Evolutionary conservation across 2,329 filamentous ascomycete species (phyloP).

Genomic region (Chaetomium globosum): DNA sequence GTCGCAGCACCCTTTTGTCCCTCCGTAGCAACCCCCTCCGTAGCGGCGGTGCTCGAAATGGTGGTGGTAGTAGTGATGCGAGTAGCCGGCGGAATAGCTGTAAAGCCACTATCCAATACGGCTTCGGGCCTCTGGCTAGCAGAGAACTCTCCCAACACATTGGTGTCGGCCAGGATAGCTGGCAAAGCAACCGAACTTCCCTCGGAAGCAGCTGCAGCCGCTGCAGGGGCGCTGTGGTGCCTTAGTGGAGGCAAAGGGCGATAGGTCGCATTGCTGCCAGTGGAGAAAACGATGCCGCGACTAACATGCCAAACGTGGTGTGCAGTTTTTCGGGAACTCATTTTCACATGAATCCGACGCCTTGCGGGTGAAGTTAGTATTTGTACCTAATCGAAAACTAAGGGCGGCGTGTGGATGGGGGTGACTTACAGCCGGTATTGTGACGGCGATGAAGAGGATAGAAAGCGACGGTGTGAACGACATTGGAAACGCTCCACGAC

Average conservation of each 20-base stretch:
- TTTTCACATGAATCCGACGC: conserved; percentile 22
- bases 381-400: neutral
- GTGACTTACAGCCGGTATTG: neutral
- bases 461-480: conserved; percentile 12
- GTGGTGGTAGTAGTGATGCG: neutral
- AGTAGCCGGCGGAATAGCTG: neutral
- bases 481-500: neutral
- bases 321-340: conserved; percentile 23
- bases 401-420: neutral
- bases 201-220: conserved; percentile 11
- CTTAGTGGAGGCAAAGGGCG: conserved; percentile 33
- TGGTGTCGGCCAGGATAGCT: neutral
- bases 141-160: neutral
- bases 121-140: neutral
- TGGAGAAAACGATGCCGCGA: conserved; percentile 46
- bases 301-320: conserved; percentile 43
- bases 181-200: neutral
- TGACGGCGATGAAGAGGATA: conserved; percentile 6
- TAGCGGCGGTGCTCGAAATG: neutral
- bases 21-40: neutral
- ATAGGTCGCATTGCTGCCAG: conserved; percentile 34
- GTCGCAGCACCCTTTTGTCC: neutral
- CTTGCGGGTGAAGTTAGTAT: conserved; percentile 9
- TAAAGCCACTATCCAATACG: neutral
- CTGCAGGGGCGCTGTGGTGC: conserved; percentile 23